Conservation (phyloP, 2,329 filamentous ascomycete species). For the Aspergillus ochraceoroseus region DNA sequence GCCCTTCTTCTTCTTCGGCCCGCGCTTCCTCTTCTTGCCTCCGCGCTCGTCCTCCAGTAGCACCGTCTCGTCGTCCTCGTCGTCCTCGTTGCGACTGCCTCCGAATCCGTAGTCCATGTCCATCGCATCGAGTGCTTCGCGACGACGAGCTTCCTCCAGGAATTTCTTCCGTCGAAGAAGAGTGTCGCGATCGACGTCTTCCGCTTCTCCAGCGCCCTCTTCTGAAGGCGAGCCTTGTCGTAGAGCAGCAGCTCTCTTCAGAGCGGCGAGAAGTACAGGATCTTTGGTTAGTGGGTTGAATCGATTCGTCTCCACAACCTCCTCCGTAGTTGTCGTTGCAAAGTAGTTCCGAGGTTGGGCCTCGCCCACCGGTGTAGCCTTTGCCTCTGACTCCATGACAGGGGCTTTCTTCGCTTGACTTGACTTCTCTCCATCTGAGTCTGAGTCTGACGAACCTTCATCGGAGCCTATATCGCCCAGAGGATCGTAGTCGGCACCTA, state of each 20-base stretch:
- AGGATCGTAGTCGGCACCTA: conserved; percentile 57
- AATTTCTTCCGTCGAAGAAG: conserved; percentile 69
- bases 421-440: conserved; percentile 34
- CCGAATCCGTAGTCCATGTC: conserved; percentile 96
- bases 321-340: conserved; percentile 40
- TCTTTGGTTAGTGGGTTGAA: conserved; percentile 56
- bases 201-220: too few relatives aligned
- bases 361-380: conserved; percentile 17
- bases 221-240: conserved; percentile 44
- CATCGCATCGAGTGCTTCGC: conserved; percentile 72
- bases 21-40: conserved; percentile 50
- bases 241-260: conserved; percentile 75
- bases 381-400: conserved; percentile 13
- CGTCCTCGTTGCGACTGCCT: conserved; percentile 76
- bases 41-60: conserved; percentile 46
- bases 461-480: conserved; percentile 51
- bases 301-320: conserved; percentile 47
- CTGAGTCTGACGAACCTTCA: conserved; percentile 42
- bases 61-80: conserved; percentile 72
- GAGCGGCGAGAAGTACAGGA: conserved; percentile 72
- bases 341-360: conserved; percentile 48
- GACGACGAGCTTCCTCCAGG: conserved; percentile 55
- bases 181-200: conserved; percentile 55
- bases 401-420: conserved; percentile 11
- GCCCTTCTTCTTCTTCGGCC: conserved; percentile 50